A percentile compares a stretch with the other conserved stretches of the same genome.
Evolutionary conservation across 306 rosid species (phyloP).

Genomic region (Castanea crenata): DNA sequence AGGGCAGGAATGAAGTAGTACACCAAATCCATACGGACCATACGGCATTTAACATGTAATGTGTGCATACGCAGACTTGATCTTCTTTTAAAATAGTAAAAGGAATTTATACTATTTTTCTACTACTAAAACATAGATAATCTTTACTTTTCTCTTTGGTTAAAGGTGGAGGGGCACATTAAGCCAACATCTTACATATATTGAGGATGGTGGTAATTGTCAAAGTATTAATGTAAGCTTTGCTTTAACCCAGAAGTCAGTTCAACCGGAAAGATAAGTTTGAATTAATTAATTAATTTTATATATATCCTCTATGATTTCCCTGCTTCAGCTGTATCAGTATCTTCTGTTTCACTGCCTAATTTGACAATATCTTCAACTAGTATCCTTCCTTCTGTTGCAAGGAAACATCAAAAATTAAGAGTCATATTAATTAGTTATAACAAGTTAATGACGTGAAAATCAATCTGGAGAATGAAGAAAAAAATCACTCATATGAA

Average conservation of each 20-base stretch:
- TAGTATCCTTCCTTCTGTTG: slow-evolving; percentile 46
- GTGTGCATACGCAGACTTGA: too few relatives aligned
- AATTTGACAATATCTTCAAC: slow-evolving; percentile 46
- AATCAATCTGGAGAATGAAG: background rate
- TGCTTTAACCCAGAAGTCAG: background rate
- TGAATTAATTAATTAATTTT: background rate
- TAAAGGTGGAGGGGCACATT: background rate
- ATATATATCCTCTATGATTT: slow-evolving; percentile 15
- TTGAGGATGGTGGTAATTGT: background rate
- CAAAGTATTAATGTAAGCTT: background rate
- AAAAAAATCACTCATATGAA: background rate
- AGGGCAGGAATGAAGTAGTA: background rate
- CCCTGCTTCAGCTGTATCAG: slow-evolving; percentile 10
- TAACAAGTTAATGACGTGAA: background rate
- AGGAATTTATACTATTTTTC: background rate
- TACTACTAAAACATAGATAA: background rate
- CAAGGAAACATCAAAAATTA: background rate
- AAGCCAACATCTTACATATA: background rate
- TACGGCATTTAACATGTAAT: too few relatives aligned
- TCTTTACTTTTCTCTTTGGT: background rate
- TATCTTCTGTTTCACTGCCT: slow-evolving; percentile 32
- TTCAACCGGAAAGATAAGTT: background rate
- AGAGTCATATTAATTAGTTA: background rate
- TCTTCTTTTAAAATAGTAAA: too few relatives aligned
- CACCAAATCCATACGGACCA: too few relatives aligned